Conservation (phyloP, 352 stramenopile genomes). For the Pythium phragmitis region DNA sequence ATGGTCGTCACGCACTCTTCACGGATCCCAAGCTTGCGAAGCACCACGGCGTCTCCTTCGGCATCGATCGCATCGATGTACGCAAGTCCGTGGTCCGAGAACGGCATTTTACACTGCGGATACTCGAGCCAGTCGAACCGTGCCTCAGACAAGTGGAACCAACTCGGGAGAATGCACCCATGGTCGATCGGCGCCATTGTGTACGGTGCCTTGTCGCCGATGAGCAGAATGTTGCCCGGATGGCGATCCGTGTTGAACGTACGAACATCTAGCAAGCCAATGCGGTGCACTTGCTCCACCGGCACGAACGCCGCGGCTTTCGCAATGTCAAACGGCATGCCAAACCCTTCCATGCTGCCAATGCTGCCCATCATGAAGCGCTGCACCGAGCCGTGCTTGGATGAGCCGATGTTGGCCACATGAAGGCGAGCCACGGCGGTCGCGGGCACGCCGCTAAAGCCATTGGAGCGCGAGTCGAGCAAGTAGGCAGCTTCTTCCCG, state of each 20-base stretch:
- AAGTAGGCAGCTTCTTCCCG: slow-evolving; percentile 78
- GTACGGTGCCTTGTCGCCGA: slow-evolving; percentile 72
- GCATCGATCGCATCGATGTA: slow-evolving; percentile 59
- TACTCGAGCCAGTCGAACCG: slow-evolving; percentile 85
- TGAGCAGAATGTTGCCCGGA: slow-evolving; percentile 76
- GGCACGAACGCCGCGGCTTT: slow-evolving; percentile 64
- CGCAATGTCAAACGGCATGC: slow-evolving; percentile 65
- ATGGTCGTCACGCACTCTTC: slow-evolving; percentile 74
- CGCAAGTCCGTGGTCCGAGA: slow-evolving; percentile 41
- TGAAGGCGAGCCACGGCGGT: slow-evolving; percentile 69
- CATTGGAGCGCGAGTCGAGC: slow-evolving; percentile 61
- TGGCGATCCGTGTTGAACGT: slow-evolving; percentile 89
- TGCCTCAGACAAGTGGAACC: slow-evolving; percentile 76
- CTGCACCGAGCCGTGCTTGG: slow-evolving; percentile 76
- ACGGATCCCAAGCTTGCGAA: slow-evolving; percentile 59
- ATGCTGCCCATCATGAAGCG: slow-evolving; percentile 78
- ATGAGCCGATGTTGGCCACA: slow-evolving; percentile 38
- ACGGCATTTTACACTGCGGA: slow-evolving; percentile 59
- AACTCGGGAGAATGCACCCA: slow-evolving; percentile 76
- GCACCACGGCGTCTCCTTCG: slow-evolving; percentile 43
- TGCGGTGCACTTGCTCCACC: slow-evolving; percentile 79
- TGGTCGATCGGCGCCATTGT: slow-evolving; percentile 81
- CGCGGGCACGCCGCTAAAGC: slow-evolving; percentile 74
- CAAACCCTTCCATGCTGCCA: slow-evolving; percentile 80
- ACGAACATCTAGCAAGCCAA: slow-evolving; percentile 77